Conservation (phyloP, 1,284 basidiomycete genomes). For the Macrocystidia cucumis region DNA sequence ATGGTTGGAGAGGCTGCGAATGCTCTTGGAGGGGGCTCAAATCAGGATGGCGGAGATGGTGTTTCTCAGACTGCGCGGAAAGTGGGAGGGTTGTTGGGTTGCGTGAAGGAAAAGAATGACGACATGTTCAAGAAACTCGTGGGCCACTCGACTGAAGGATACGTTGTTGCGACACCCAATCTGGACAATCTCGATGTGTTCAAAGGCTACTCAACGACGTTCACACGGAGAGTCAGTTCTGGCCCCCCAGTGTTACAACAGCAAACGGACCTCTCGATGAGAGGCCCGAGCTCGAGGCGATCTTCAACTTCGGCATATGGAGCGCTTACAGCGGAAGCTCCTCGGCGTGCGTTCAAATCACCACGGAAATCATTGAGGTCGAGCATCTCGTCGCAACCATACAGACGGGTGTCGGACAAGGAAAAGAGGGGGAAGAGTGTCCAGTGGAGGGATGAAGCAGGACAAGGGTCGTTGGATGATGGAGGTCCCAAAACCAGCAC, state of each 20-base stretch:
- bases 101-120: slow-evolving; percentile 60
- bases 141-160: slow-evolving; percentile 54
- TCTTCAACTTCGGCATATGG: slow-evolving; percentile 48
- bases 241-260: slow-evolving; percentile 37
- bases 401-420: slow-evolving; percentile 54
- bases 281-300: slow-evolving; percentile 26
- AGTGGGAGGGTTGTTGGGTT: slow-evolving; percentile 42
- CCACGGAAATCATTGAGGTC: slow-evolving; percentile 67
- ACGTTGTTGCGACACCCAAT: slow-evolving; percentile 28
- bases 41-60: slow-evolving; percentile 30
- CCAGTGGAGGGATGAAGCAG: slow-evolving; percentile 86
- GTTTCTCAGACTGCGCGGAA: slow-evolving; percentile 27
- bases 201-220: slow-evolving; percentile 32
- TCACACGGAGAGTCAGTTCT: slow-evolving; percentile 37
- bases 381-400: slow-evolving; percentile 52
- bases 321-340: slow-evolving; percentile 21
- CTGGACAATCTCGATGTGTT: slow-evolving; percentile 40
- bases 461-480: slow-evolving; percentile 77
- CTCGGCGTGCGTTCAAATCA: slow-evolving; percentile 38
- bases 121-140: slow-evolving; percentile 56
- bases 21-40: slow-evolving; percentile 38
- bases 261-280: slow-evolving; percentile 20
- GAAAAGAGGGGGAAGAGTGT: slow-evolving; percentile 71
- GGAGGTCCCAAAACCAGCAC: slow-evolving; percentile 39
- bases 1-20: slow-evolving; percentile 63